Base-by-base conservation (phyloP, 305 asterid species). In the Fraxinus greggii region DNA sequence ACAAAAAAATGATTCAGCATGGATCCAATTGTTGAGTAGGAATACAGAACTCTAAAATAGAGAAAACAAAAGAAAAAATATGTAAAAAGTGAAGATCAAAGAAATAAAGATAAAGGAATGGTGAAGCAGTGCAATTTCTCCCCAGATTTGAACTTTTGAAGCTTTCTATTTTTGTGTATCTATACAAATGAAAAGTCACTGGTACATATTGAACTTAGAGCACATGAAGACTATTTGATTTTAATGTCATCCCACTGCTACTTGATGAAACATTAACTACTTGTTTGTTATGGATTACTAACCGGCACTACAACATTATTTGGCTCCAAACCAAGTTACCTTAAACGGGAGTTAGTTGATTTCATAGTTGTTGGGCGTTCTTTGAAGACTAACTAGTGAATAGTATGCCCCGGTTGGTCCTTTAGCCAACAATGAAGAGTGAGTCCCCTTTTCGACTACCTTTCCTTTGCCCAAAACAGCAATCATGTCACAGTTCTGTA, bases 391-490 rank as follows among this genome's bases (percentile, higher is more conserved):
- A 79, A 94, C 92, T 12, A 95, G 92, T 1, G 98, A 86, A 84
- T 86, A 94, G 81, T 95, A 95, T 0, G 91, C 93, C 38, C 98
- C 99, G 5, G 75, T 84, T 0, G 91, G 84, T 51, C 95, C 97
- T 80, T 79, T 90, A 0, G 86, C 91, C 67, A 94, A 35, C 90
- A 95, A 83, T 0, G 91, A 87, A 2, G 97, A 89, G 81, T 95
- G 99, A 0, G 90, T 89, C 38, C 99, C 98, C 77, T 86, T 89
- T 26, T 95, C 99, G 1, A 94, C 94, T 2, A 95, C 91, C n/a
- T 83, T 90, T 0, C 98, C 98, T 83, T 93, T 89, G 65, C 91
- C 98, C 84, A 95, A 77, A 40, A 95, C 99, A 0, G 94, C 97
- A 19, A 95, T 92, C 0, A 85, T 86, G 74, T 95, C 90, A 45